Evolutionary conservation across 192 early-diverging fungal genomes (phyloP).

Genomic region (Backusella macrospora): DNA sequence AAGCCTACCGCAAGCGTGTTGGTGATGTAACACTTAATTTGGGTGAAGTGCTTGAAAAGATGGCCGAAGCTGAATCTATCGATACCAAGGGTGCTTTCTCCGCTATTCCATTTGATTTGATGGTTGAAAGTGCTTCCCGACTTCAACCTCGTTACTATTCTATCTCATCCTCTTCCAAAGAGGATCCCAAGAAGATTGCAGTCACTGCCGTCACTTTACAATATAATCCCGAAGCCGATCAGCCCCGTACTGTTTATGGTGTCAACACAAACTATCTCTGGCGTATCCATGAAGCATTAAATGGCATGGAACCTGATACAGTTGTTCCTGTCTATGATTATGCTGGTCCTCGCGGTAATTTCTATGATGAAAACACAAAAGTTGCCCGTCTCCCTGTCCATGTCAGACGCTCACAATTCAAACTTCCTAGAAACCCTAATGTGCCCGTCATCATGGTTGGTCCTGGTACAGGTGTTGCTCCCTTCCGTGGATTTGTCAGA

Average conservation of each 20-base stretch:
- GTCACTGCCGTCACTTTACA: constrained; percentile 90
- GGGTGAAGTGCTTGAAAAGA: constrained; percentile 74
- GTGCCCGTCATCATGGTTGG: constrained; percentile 96
- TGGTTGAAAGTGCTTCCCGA: constrained; percentile 82
- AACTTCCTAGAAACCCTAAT: constrained; percentile 78
- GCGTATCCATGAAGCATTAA: constrained; percentile 59
- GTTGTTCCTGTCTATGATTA: constrained; percentile 33
- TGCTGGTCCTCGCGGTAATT: constrained; percentile 47
- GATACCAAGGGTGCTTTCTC: constrained; percentile 42
- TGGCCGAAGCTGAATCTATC: constrained; percentile 47
- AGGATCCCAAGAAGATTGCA: constrained; percentile 71
- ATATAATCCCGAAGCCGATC: constrained; percentile 61
- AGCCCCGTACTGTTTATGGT: constrained; percentile 68
- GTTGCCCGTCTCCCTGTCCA: constrained; percentile 74
- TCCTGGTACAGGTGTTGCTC: constrained; percentile 98
- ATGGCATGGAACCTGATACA: constrained; percentile 42
- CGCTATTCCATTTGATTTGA: constrained; percentile 75
- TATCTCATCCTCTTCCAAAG: constrained; percentile 90
- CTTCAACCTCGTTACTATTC: constrained; percentile 94
- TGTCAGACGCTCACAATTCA: constrained; percentile 89
- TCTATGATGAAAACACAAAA: constrained; percentile 32
- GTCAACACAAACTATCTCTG: constrained; percentile 89
- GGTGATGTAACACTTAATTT: constrained; percentile 68
- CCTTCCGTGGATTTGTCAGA: constrained; percentile 94
- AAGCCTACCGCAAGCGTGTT: constrained; percentile 63